A percentile compares a stretch with the other conserved stretches of the same genome.
Evolutionary conservation across 495 filamentous ascomycete species (phyloP).

Genomic region (Penicillium antarcticum): DNA sequence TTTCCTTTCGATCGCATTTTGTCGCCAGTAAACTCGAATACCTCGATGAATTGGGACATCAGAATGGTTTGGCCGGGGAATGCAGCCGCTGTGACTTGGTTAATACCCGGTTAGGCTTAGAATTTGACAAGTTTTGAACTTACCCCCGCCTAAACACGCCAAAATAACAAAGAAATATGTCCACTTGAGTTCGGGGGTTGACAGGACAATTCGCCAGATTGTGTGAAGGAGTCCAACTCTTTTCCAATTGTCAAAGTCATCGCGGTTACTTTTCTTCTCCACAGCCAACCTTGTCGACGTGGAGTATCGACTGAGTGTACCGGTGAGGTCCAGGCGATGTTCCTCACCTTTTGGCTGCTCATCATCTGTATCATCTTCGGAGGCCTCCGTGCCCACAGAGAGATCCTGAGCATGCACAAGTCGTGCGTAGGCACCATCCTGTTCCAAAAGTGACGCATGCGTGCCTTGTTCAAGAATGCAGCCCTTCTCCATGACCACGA

Average conservation of each 20-base stretch:
- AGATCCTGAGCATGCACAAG: slow-evolving; percentile 70
- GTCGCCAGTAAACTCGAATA: slow-evolving; percentile 27
- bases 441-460: slow-evolving; percentile 45
- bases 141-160: slow-evolving; percentile 5
- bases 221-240: slow-evolving; percentile 7
- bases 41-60: slow-evolving; percentile 19
- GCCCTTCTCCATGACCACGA: slow-evolving; percentile 80
- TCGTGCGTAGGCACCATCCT: slow-evolving; percentile 56
- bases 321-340: not conserved
- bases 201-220: slow-evolving; percentile 5
- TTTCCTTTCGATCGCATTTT: slow-evolving; percentile 26
- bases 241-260: slow-evolving; percentile 17
- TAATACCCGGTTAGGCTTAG: not conserved
- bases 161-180: slow-evolving; percentile 1
- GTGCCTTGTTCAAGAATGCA: slow-evolving; percentile 76
- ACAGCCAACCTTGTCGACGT: slow-evolving; percentile 1
- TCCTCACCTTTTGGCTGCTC: not conserved
- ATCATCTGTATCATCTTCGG: not conserved
- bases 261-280: slow-evolving; percentile 4
- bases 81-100: slow-evolving; percentile 14
- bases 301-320: not conserved
- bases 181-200: slow-evolving; percentile 14
- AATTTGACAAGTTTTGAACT: not conserved
- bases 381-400: not conserved
- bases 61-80: slow-evolving; percentile 28